Evolutionary conservation across 768 basidiomycete genomes (phyloP).

Genomic region (Termitomyces sp.): DNA sequence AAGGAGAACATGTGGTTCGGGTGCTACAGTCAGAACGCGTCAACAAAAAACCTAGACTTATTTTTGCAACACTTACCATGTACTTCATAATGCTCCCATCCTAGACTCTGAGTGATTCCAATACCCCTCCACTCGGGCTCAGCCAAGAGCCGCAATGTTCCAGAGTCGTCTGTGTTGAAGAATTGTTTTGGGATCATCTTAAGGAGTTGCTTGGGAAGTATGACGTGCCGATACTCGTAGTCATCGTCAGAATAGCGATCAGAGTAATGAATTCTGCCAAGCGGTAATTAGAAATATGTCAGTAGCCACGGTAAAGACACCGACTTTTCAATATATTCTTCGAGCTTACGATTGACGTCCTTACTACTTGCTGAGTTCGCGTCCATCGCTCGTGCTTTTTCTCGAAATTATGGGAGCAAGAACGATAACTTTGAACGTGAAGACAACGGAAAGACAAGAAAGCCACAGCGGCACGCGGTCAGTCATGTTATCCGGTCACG

Average conservation of each 20-base stretch:
- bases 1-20: conserved; percentile 90
- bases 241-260: conserved; percentile 89
- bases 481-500: not conserved
- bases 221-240: conserved; percentile 96
- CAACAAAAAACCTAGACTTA: not conserved
- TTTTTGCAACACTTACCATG: conserved; percentile 51
- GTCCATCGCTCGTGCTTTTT: conserved; percentile 17
- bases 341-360: conserved; percentile 46
- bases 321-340: conserved; percentile 79
- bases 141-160: conserved; percentile 72
- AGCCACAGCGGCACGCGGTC: not conserved
- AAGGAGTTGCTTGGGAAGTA: conserved; percentile 89
- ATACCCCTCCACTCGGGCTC: conserved; percentile 96
- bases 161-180: conserved; percentile 69
- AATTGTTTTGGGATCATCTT: conserved; percentile 88
- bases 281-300: conserved; percentile 10
- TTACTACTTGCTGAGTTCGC: conserved; percentile 21
- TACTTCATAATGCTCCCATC: conserved; percentile 98
- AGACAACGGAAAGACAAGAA: not conserved
- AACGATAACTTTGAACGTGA: not conserved
- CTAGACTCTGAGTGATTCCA: conserved; percentile 92
- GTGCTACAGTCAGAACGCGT: conserved; percentile 41
- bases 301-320: conserved; percentile 3
- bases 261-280: conserved; percentile 77
- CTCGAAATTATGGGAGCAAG: not conserved